phyloP scores from a whole-genome alignment of 306 rosid genomes.

The Prunus armeniaca region DNA sequence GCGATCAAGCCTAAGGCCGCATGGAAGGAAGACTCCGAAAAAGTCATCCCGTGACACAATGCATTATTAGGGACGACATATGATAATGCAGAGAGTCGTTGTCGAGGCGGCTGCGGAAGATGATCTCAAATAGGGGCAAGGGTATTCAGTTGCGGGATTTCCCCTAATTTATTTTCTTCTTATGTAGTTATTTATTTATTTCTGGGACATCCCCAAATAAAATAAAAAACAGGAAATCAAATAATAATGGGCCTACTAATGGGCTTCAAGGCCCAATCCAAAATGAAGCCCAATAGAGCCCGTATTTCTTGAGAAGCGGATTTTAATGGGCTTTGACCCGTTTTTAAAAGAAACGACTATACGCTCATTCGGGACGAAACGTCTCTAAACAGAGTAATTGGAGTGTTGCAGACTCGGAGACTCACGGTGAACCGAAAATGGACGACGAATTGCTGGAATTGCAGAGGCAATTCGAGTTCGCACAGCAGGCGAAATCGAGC shows the following conservation, averaged over 20 bases:
- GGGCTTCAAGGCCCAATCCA: not conserved
- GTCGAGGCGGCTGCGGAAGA: not conserved
- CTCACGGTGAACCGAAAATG: slow-evolving; percentile 45
- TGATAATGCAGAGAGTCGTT: not conserved
- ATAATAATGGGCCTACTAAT: not conserved
- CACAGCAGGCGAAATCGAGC: slow-evolving; percentile 93
- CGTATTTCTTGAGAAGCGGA: not conserved
- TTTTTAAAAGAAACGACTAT: not conserved
- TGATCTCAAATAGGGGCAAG: not conserved
- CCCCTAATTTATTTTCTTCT: not conserved
- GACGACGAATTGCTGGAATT: slow-evolving; percentile 91
- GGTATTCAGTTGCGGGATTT: not conserved
- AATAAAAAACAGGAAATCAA: too few relatives aligned
- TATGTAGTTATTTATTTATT: not conserved
- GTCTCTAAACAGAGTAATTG: not conserved
- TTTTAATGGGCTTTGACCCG: not conserved
- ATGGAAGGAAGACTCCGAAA: too few relatives aligned
- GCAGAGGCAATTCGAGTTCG: slow-evolving; percentile 92
- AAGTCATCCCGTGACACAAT: too few relatives aligned
- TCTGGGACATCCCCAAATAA: not conserved
- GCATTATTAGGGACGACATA: not conserved
- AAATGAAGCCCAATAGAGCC: not conserved
- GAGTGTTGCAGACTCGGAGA: not conserved
- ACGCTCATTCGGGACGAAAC: not conserved
- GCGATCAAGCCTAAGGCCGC: too few relatives aligned